Conservation (phyloP, 2,329 filamentous ascomycete genomes). For the Aspergillus awamori region DNA sequence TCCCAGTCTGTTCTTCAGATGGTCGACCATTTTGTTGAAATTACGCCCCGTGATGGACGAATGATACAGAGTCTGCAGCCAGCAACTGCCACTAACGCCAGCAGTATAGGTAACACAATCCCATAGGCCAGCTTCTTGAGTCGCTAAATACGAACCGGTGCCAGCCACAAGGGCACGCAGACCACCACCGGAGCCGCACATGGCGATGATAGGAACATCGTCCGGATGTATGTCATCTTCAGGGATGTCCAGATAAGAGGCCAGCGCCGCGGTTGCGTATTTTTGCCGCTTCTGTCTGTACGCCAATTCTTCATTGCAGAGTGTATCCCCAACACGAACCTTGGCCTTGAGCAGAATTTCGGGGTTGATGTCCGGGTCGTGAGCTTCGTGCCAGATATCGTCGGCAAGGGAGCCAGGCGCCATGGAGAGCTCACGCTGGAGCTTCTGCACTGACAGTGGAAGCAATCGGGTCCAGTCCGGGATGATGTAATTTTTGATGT, state of each 20-base stretch:
- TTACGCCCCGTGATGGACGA: slow-evolving; percentile 73
- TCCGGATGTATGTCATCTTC: slow-evolving; percentile 85
- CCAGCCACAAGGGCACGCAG: slow-evolving; percentile 87
- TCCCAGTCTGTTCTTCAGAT: slow-evolving; percentile 81
- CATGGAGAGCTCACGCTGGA: slow-evolving; percentile 86
- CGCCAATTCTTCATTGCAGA: slow-evolving; percentile 80
- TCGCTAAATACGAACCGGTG: slow-evolving; percentile 80
- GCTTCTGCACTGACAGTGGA: slow-evolving; percentile 75
- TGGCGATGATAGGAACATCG: slow-evolving; percentile 88
- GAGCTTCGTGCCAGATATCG: slow-evolving; percentile 90
- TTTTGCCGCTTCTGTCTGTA: slow-evolving; percentile 71
- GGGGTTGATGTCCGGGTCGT: slow-evolving; percentile 79
- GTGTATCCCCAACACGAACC: slow-evolving; percentile 77
- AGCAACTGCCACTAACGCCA: slow-evolving; percentile 93
- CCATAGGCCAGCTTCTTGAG: slow-evolving; percentile 84
- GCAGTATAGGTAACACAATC: slow-evolving; percentile 95
- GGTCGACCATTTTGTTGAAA: slow-evolving; percentile 72
- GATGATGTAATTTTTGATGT: slow-evolving; percentile 70
- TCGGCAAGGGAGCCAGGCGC: slow-evolving; percentile 84
- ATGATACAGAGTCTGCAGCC: slow-evolving; percentile 87
- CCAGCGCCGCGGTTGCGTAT: slow-evolving; percentile 72
- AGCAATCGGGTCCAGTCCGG: slow-evolving; percentile 80
- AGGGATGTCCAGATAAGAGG: slow-evolving; percentile 76
- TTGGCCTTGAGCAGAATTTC: slow-evolving; percentile 81
- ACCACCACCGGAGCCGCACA: slow-evolving; percentile 92